A percentile compares a stretch with the other conserved stretches of the same genome.
These are phyloP conservation scores for Annulohypoxylon maeteangense DNA, from an alignment of 495 filamentous ascomycete species.

Conservation along the genomic window DNA sequence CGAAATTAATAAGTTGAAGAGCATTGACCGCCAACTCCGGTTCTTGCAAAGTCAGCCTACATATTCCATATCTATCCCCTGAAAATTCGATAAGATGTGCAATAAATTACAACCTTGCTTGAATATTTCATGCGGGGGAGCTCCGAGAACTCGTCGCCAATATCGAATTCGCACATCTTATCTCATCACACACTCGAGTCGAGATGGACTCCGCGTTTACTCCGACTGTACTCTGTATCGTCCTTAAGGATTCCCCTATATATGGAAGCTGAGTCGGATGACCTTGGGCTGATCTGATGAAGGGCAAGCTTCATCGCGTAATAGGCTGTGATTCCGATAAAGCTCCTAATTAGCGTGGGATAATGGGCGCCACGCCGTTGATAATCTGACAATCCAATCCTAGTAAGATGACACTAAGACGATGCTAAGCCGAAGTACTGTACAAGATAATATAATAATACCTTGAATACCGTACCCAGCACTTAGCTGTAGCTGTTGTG, in stretches of 20 bases:
- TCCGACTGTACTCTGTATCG: constrained; percentile 5
- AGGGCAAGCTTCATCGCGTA: constrained; percentile 24
- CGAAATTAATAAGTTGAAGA: constrained; percentile 20
- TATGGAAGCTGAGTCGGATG: constrained; percentile 29
- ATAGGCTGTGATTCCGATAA: constrained; percentile 34
- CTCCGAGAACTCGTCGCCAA: constrained; percentile 29
- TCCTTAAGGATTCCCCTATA: not conserved
- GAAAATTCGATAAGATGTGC: constrained; percentile 30
- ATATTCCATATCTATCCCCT: no score
- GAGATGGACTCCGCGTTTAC: constrained; percentile 23
- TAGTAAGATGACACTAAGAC: not conserved
- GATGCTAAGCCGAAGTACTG: not conserved
- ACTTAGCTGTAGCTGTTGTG: constrained; percentile 18
- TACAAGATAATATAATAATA: no score
- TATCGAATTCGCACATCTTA: constrained; percentile 25
- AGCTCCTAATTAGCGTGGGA: constrained; percentile 30
- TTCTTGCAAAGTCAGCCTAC: constrained; percentile 7
- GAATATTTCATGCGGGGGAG: constrained; percentile 34
- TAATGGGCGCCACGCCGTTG: constrained; percentile 39
- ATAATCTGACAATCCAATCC: constrained; percentile 18
- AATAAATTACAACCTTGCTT: constrained; percentile 19
- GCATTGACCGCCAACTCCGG: constrained; percentile 24
- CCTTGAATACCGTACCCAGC: not conserved
- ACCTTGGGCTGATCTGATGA: constrained; percentile 26
- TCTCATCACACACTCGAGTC: constrained; percentile 9